Base-by-base conservation (phyloP, 2,329 filamentous ascomycete species). In the Colletotrichum sojae region DNA sequence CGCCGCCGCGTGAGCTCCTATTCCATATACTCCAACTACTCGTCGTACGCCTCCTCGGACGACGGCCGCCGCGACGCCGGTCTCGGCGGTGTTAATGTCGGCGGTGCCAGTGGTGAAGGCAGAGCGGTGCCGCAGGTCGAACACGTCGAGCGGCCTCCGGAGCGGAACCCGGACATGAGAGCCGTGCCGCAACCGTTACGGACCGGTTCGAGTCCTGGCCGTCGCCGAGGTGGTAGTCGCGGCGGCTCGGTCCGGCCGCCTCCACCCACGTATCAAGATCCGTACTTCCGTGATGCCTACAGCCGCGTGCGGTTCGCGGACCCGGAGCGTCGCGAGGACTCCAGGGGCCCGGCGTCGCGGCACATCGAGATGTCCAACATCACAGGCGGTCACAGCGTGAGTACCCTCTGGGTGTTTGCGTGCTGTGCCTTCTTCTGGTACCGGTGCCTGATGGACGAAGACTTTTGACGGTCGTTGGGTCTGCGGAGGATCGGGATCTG, bases 351-450 rank as follows among this genome's bases (percentile, higher is more conserved):
- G 13, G 40, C 46, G 4, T 8, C 53, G 13, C 60, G 25, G 15
- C 53, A 49, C 2, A 59, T 65, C 49, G 66, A 69, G 12, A 69
- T 60, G 61, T 43, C 53, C 16, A 52, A 55, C 5, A 63, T 65
- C n/a, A n/a, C 31, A 22, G 65, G 65, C 49, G 54, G 66, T 10
- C 66, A 46, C 22, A 60, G 48, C 27, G 40, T 31, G 31, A n/a
- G 49, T 22, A 40, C 20, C 45, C 54, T 69, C n/a, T 69, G 61
- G 40, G 48, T 65, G 66, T 69, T 59, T 64, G 61, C 66, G 9
- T 69, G 66, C 16, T 69, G 66, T 8, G 61, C 55, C 18, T 69
- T 65, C 49, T 69, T 69, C 49, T 69, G 66, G 45, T 69, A 69
- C 54, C 66, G 66, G 27, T 69, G 66, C 25, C 10, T 69, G 20